Evolutionary conservation across 2,329 filamentous ascomycete species (phyloP), one percentile per base, ranked within the genome.

Genomic region (Fusarium illudens): DNA sequence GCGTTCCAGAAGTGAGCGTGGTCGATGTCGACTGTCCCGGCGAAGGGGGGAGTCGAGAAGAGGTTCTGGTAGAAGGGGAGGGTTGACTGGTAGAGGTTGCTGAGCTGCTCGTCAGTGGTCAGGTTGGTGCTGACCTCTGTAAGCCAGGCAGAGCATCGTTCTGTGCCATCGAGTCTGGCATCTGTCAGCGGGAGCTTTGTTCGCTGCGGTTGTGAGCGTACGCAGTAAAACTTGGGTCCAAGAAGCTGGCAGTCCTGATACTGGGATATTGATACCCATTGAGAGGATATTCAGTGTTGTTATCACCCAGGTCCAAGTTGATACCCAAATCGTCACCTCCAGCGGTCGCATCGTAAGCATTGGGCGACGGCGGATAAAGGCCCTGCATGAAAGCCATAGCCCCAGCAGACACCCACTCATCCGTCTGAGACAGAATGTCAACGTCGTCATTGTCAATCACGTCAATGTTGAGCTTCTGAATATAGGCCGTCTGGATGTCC

Each of bases 331-430:
- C 75, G 10, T 62, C 44, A 20, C 76, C 77, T 4, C 76, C 78
- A 12, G 73, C 74, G 19, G 57, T 58, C 12, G 58, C 57, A 33
- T 70, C 68, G 33, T 79, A 81, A 1, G 72, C 67, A 10, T 73
- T 63, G 4, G 83, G 83, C 1, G 86, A 84, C 0, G 93, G 92
- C 3, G 94, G 93, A 75, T 97, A 97, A 4, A 97, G 83, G 5
- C 91, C 93, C 76, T 97, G 94, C 71, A 96, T 80, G 78, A 97
- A 96, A 1, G 90, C 93, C 53, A 87, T 82, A 32, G 92, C 92
- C 3, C 92, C 89, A 63, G 86, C 89, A 53, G 89, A 86, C 30
- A 94, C 74, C 73, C 80, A 84, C 25, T 78, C 75, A 52, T 84
- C 80, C 5, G 77, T 73, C 33, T 75, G 80, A 19, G 82, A 80